These are phyloP conservation scores for Erysimum pusillum DNA, from an alignment of 441 rosid genomes.

Conservation along the genomic window DNA sequence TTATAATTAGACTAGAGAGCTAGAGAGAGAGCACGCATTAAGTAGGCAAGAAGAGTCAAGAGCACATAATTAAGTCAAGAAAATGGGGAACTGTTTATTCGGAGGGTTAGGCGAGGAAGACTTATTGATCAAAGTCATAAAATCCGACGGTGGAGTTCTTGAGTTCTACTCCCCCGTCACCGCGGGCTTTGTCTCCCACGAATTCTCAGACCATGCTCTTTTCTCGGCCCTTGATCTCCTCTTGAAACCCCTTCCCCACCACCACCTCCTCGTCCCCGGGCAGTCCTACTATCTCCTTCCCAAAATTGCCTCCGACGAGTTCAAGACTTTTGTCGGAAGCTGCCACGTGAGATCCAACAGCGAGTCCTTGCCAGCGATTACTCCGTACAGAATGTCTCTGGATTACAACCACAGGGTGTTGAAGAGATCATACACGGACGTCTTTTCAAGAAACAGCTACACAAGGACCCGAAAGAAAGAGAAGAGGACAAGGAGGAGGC, in stretches of 20 bases:
- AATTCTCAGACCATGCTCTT: conserved; percentile 66
- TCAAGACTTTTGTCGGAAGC: conserved; percentile 46
- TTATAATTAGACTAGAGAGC: conserved; percentile 1
- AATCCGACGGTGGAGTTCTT: conserved; percentile 68
- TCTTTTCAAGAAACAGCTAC: conserved; percentile 53
- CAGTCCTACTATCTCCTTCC: conserved; percentile 73
- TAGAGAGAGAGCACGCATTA: conserved; percentile 5
- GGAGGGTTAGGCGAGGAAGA: conserved; percentile 67
- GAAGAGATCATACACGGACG: conserved; percentile 71
- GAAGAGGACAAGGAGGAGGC: conserved; percentile 33
- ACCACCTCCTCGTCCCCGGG: conserved; percentile 60
- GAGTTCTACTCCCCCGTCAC: conserved; percentile 65
- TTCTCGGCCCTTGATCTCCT: conserved; percentile 58
- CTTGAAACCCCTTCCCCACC: conserved; percentile 58
- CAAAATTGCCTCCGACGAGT: conserved; percentile 25
- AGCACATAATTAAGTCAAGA: neutral
- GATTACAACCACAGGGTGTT: conserved; percentile 60
- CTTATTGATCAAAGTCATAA: conserved; percentile 57
- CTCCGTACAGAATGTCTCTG: conserved; percentile 74
- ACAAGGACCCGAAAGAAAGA: conserved; percentile 19
- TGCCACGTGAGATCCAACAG: conserved; percentile 71
- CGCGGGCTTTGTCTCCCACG: conserved; percentile 61
- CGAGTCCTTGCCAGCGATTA: conserved; percentile 49
- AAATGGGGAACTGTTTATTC: conserved; percentile 90
- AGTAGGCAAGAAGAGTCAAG: conserved; percentile 17